Evolutionary conservation across 2,329 filamentous ascomycete genomes (phyloP), one percentile per base, ranked within the genome.

Genomic region (Cordyceps fumosorosea): DNA sequence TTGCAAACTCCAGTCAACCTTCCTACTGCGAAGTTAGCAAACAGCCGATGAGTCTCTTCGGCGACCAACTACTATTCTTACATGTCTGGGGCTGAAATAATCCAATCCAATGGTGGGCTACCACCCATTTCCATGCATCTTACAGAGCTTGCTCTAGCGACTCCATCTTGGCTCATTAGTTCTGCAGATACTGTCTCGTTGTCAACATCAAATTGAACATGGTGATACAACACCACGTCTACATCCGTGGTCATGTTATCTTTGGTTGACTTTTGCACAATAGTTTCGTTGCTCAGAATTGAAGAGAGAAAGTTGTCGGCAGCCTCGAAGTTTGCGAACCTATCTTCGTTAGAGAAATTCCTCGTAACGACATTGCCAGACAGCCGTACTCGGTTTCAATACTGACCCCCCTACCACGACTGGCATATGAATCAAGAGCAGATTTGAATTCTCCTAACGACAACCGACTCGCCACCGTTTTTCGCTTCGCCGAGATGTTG

Each of bases 11-110:
- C 74, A 76, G 64, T 76, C 74, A 5, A 63, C n/a, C 14, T 29
- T 3, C 56, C 62, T 63, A 45, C 11, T 7, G 47, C 12, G 24
- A 42, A 24, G n/a, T 26, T 45, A 37, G 14, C 34, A 32, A 22
- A 1, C 18, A 32, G 16, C 7, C 40, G 14, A 29, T 29, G 12
- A 44, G 16, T 12, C 24, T 14, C 22, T 51, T 18, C 22, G 16
- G 5, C n/a, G 29, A 4, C 24, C 26, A 10, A 18, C 16, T 42
- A 26, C 11, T 18, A 3, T n/a, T 42, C 56, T 75, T 64, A 74
- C 74, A 71, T 74, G 40, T 76, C 75, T 16, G 75, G 75, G 6
- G 73, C 71, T 29, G 68, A 68, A 29, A 74, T 56, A 4, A 67
- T 71, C 72, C 75, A 63, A 16, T 63, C 37, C 2, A 63, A 20